Conservation (phyloP, 768 basidiomycete genomes). For the Tricholoma bakamatsutake region DNA sequence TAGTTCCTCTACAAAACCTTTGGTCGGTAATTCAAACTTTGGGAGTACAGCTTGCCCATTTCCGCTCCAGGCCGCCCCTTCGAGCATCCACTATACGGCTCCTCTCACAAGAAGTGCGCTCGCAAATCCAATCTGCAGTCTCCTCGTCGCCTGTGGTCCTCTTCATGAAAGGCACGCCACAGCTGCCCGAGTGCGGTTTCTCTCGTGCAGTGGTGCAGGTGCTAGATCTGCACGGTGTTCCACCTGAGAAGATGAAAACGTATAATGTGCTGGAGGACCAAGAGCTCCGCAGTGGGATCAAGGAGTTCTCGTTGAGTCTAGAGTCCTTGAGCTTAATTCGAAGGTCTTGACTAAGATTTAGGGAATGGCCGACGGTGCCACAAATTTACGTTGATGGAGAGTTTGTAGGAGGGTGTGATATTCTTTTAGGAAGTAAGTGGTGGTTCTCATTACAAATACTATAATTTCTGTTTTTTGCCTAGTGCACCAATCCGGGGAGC, state of each 20-base stretch:
- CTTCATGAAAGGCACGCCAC: constrained; percentile 97
- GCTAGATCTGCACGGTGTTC: constrained; percentile 78
- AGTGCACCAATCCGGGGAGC: constrained; percentile 98
- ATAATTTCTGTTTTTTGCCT: neutral
- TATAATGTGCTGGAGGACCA: constrained; percentile 87
- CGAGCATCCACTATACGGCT: constrained; percentile 28
- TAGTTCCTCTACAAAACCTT: constrained; percentile 1
- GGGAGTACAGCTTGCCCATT: constrained; percentile 22
- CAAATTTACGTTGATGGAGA: constrained; percentile 94
- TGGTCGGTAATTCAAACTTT: neutral
- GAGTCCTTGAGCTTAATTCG: neutral
- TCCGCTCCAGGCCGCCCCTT: constrained; percentile 23
- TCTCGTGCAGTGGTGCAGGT: constrained; percentile 92
- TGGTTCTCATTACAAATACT: constrained; percentile 5
- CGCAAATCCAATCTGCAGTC: constrained; percentile 70
- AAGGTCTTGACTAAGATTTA: constrained; percentile 22
- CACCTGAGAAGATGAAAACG: constrained; percentile 74
- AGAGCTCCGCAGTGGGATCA: constrained; percentile 81
- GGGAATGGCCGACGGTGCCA: constrained; percentile 97
- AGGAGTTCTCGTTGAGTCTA: constrained; percentile 88
- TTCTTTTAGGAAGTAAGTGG: constrained; percentile 79
- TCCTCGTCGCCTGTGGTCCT: constrained; percentile 76
- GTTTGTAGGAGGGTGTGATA: constrained; percentile 97
- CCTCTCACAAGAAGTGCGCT: constrained; percentile 57
- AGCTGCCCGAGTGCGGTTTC: constrained; percentile 88